Evolutionary conservation across 805 yeast species (phyloP).

Genomic region (Metschnikowia shivogae): DNA sequence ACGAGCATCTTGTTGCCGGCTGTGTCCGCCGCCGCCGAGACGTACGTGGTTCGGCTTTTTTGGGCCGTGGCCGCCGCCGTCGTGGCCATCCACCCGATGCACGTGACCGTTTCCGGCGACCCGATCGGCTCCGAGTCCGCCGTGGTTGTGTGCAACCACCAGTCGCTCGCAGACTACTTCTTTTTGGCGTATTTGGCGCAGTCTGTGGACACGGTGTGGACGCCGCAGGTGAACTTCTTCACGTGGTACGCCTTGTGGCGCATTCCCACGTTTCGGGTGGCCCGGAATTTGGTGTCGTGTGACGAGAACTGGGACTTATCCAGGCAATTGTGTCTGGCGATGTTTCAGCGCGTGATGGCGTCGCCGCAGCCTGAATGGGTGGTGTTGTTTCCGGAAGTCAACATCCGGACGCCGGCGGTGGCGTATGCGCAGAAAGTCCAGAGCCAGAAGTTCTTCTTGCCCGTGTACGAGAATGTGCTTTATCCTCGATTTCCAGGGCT

Average conservation of each 20-base stretch:
- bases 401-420: constrained; percentile 52
- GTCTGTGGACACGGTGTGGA: constrained; percentile 20
- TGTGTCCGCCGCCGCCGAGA: constrained; percentile 4
- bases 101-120: constrained; percentile 43
- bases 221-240: constrained; percentile 55
- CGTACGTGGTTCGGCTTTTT: constrained; percentile 7
- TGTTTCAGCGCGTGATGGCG: constrained; percentile 33
- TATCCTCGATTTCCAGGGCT: constrained; percentile 75
- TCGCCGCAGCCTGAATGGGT: constrained; percentile 55
- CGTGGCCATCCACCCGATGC: constrained; percentile 21
- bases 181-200: constrained; percentile 44
- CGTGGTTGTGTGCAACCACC: constrained; percentile 54
- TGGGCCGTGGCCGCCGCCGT: constrained; percentile 15
- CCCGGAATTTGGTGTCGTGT: constrained; percentile 45
- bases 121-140: constrained; percentile 32
- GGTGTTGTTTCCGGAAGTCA: constrained; percentile 82
- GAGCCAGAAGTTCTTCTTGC: constrained; percentile 56
- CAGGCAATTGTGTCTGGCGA: constrained; percentile 27
- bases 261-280: constrained; percentile 50
- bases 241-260: constrained; percentile 68
- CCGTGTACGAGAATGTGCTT: constrained; percentile 54
- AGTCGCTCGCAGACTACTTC: constrained; percentile 62
- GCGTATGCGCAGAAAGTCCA: constrained; percentile 49
- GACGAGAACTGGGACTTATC: constrained; percentile 72
- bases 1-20: constrained; percentile 8